Evolutionary conservation across 192 early-diverging fungal genomes (phyloP), one percentile per base, ranked within the genome.

Genomic region (Coemansia sp.): DNA sequence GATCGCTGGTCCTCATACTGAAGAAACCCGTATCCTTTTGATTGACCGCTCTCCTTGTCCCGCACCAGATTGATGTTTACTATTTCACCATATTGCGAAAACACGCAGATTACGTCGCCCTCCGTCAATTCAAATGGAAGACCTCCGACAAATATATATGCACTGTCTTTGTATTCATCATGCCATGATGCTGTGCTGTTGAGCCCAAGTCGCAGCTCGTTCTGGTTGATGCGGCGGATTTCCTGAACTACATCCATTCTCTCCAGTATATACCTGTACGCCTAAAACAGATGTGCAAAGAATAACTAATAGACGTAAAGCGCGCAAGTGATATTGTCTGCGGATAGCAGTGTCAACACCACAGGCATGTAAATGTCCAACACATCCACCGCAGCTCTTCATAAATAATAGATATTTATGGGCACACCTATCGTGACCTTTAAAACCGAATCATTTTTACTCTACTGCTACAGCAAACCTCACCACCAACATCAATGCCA

Each of bases 71-170:
- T 91, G 56, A 97, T 78, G 65, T 96, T 90, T n/a, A 95, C 83
- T 6, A 96, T 79, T 65, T 97, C 95, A 38, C 95, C 95, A 74
- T 63, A 81, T 85, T 98, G 96, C 25, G 96, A 96, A 64, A 98
- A 93, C 30, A 97, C 86, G 66, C 88, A 88, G 32, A 98, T 89
- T 50, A 96, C 65, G 71, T 98, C 96, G 51, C 95, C 95, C 65
- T 98, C 96, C 9, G 91, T 94, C 28, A 97, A 69, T 22, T 95
- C 86, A 68, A 76, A 95, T 0, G 87, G 83, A 0, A 98, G 74
- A 2, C 93, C 92, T 44, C 94, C 95, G 30, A 85, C 86, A 81
- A 90, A 98, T 21, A 97, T 83, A 64, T 94, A 96, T 1, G 96
- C 88, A 4, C 93, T 92, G 68, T 96, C 89, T 64, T 86, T 87